Evolutionary conservation across 202 grass and related monocot species (phyloP), one percentile per base, ranked within the genome.

Genomic region (Miscanthus sacchariflorus): DNA sequence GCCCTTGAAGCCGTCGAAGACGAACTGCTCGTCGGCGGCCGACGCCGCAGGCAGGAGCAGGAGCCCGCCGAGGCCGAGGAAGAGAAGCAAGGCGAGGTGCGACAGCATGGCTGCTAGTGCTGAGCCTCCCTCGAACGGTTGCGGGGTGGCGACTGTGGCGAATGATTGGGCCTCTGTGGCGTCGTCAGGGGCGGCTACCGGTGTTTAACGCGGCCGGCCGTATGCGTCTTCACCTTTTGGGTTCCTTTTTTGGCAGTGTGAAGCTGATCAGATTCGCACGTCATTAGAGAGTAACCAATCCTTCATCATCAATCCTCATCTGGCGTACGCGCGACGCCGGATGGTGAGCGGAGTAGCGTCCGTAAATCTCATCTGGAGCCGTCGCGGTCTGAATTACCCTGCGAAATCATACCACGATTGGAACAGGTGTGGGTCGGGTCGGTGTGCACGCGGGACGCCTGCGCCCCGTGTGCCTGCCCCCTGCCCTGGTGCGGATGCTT

Each of bases 1-100:
- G 50, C 83, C 81, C 9, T 78, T 86, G 89, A 93, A 93, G 8
- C 92, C 89, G 33, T 91, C 2, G 89, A 84, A 93, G 84, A 54
- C 63, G 86, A 93, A 93, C 70, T 84, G 78, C 74, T 87, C 87
- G 52, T 84, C 65, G 33, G 54, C 78, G 18, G 84, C 70, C 2
- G 27, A 33, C 70, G 84, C 70, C 59, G 76, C 74, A 0, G 28
- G 83, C 54, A 50, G 74, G 28, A 30, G 28, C 2, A 56, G 52
- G 2, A 63, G 54, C 19, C 19, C 2, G 24, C 40, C 36, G 11
- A 88, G 23, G 90, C 30, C 13, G 76, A 87, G 19, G 24, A 67
- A 14, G 71, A 89, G 76, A 10, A 89, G 84, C 65, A 81, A 2
- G 49, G 58, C 13, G 35, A 84, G 42, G 63, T 1, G 27, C 50